Percentiles rank a stretch among this genome's conserved stretches.
Evolutionary conservation across 2,329 filamentous ascomycete genomes (phyloP).

Genomic region (Endoconidiophora polonica): DNA sequence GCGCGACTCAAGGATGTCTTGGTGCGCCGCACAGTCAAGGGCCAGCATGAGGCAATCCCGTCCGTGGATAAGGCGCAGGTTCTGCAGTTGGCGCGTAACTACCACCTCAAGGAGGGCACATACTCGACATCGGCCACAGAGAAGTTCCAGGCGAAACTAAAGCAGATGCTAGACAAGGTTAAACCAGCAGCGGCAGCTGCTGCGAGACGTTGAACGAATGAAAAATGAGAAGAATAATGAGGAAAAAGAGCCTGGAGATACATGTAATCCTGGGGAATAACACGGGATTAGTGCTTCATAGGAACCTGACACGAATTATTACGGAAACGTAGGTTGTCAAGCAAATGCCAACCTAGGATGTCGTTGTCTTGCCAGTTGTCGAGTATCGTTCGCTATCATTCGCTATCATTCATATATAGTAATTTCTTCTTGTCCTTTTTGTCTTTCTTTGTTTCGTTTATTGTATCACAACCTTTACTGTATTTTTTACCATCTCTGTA

Average conservation of each 20-base stretch:
- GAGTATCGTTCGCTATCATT: too few species aligned
- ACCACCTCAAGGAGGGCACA: constrained; percentile 24
- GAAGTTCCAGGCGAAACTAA: constrained; percentile 24
- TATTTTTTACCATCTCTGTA: constrained; percentile 5
- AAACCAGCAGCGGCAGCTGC: constrained; percentile 2
- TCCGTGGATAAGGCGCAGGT: constrained; percentile 21
- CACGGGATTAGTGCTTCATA: neutral
- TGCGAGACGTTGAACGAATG: neutral
- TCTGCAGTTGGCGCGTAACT: constrained; percentile 21
- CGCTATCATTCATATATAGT: too few species aligned
- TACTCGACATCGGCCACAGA: constrained; percentile 21
- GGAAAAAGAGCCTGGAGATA: neutral
- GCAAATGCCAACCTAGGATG: too few species aligned
- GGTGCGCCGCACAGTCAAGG: constrained; percentile 21
- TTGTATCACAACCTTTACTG: constrained; percentile 3
- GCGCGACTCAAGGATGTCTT: constrained; percentile 16
- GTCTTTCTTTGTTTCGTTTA: neutral
- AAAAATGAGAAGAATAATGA: neutral
- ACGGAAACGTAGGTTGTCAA: too few species aligned
- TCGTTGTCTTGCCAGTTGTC: too few species aligned
- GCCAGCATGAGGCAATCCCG: constrained; percentile 21
- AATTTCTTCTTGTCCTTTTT: too few species aligned
- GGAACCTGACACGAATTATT: too few species aligned
- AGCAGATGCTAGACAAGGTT: constrained; percentile 7
- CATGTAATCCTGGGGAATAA: too few species aligned